Conservation (phyloP, 306 rosid genomes). For the Dryas alaskensis region DNA sequence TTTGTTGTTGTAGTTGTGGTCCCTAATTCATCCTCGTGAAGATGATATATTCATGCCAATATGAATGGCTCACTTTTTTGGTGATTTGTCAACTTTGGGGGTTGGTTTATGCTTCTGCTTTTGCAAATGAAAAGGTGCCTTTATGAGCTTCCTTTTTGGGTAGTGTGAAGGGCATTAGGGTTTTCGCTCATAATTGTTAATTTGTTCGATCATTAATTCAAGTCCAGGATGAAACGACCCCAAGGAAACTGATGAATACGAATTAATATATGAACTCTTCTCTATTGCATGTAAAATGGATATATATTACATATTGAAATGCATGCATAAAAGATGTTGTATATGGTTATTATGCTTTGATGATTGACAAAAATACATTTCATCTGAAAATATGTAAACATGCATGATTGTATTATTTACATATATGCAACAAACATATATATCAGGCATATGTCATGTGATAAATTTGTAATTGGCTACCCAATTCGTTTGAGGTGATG, state of each 20-base stretch:
- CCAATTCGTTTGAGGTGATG: no score
- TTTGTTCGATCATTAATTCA: no score
- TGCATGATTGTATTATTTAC: not conserved
- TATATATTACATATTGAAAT: no score
- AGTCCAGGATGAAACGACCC: not conserved
- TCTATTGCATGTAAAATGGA: no score
- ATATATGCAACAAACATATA: not conserved
- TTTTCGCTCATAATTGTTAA: conserved; percentile 6
- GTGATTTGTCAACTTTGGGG: conserved; percentile 37
- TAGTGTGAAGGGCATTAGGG: conserved; percentile 43
- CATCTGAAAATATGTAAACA: not conserved
- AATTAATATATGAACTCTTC: no score
- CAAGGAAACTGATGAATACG: not conserved
- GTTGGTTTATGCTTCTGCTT: conserved; percentile 40
- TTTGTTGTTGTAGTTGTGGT: conserved; percentile 42
- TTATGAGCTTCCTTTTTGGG: conserved; percentile 30
- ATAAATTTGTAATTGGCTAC: not conserved
- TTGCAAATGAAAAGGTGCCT: conserved; percentile 28
- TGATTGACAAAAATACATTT: no score
- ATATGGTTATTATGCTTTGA: no score
- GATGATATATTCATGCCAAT: conserved; percentile 37
- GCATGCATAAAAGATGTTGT: no score
- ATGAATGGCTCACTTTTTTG: conserved; percentile 32
- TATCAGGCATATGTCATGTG: not conserved
- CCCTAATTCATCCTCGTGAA: conserved; percentile 38